Evolutionary conservation across 192 early-diverging fungal species (phyloP), one percentile per base, ranked within the genome.

Genomic region (Coemansia asiatica): DNA sequence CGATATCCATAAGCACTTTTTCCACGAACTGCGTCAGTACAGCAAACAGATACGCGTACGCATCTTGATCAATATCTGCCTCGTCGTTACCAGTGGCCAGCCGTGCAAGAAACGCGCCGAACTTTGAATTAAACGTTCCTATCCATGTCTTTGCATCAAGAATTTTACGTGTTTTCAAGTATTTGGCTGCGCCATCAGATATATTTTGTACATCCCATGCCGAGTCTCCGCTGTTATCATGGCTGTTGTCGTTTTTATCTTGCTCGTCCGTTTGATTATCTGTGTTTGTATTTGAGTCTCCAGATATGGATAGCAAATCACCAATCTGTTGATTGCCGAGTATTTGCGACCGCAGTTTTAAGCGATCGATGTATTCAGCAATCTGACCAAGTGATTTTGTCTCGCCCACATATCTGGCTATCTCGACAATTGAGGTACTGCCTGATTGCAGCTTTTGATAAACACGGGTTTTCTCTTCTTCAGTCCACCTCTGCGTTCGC

Each of bases 321-420:
- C 29, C 27, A 12, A 4, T 1, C 15, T 26, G 54, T 29, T 2
- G 13, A 6, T 16, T 8, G 2, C n/a, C 57, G 5, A 66, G 56
- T 13, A 57, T 19, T 4, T 46, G 53, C 25, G 66, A 69, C 66
- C 64, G 75, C 47, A 81, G 28, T 50, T 75, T 61, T 47, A 66
- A 25, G 35, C 64, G 46, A 38, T 81, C 79, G 26, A 81, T 56
- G 36, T 60, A 73, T 33, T 81, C 69, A 19, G 79, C 70, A 0
- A 81, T 74, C 27, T 81, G 79, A 13, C 79, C 33, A 51, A 81
- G 61, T 0, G 79, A 69, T 31, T 75, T 81, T 40, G 66, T 72
- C 13, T 57, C 26, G 36, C 64, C 70, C 28, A 81, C 60, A n/a
- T 61, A 62, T 13, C 25, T 54, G 12, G 64, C 36, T 4, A 75